Evolutionary conservation across 108 stramenopile species (phyloP), one percentile per base, ranked within the genome.

Genomic region (Fistulifera pelliculosa): DNA sequence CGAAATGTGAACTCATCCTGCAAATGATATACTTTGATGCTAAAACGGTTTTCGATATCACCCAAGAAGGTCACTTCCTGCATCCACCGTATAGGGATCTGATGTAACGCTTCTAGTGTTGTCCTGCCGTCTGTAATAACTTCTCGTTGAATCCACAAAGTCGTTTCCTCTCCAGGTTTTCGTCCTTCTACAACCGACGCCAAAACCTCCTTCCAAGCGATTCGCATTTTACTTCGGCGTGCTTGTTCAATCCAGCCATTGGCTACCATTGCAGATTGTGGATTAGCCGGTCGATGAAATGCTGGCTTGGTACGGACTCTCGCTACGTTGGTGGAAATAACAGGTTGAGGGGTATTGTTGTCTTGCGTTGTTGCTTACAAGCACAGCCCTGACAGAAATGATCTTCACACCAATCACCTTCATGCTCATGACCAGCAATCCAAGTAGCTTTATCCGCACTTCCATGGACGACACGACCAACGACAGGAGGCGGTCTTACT

Each of bases 141-240:
- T 62, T 92, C 81, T n/a, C 90, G 73, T 77, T 92, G 85, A 70
- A 92, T 87, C 90, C 90, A 92, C 16, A 92, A 68, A 22, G 85
- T 92, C 1, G 85, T 85, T 63, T 87, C 85, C 62, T 92, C 83
- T 27, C 85, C 85, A 13, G 76, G 77, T 24, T 77, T 64, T 22
- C 81, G 74, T 1, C 74, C 83, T 56, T 85, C 77, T 5, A 92
- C 85, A 4, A 92, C 44, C 6, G 69, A 75, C 7, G 84, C 85
- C 52, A 92, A 47, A 1, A 92, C 80, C 25, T 92, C 81, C 56
- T 92, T 92, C 90, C 90, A 92, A 1, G 83, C 79, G 15, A 65
- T 48, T 17, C 90, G 66, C 76, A 92, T 78, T 73, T 81, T 92
- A 11, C 75, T 77, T 15, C 83, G 81, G 7, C 90, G 76, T n/a